Evolutionary conservation across 2,329 filamentous ascomycete species (phyloP), one percentile per base, ranked within the genome.

Genomic region (Parastagonospora nodorum): DNA sequence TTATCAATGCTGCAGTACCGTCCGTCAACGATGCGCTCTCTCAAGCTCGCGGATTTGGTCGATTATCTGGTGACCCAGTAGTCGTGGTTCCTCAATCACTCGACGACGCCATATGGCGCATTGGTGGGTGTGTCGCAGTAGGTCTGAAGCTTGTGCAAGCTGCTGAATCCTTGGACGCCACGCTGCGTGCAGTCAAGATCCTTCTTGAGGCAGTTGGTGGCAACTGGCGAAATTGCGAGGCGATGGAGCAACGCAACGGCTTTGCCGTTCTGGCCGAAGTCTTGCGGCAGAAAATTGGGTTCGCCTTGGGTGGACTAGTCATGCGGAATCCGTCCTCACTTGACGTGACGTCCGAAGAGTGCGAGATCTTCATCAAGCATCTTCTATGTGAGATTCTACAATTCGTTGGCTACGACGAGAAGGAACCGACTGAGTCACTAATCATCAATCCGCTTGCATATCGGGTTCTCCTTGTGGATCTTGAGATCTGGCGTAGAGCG

Each of bases 191-290:
- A 1, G 86, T 95, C 2, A 86, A 95, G 64, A 88, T 95, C 64
- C 80, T 96, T 24, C 92, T 97, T 55, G 85, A 89, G 58, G 90
- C 90, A 53, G 89, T 97, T 42, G 88, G 89, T 59, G 88, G 89
- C 57, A 97, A 89, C 69, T 99, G 95, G 94, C 85, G 94, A 57
- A 97, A 97, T 60, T 97, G 94, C 61, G 95, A 99, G 71, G 92
- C 94, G 24, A 97, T 99, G 89, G 94, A 99, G 73, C 87, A 90
- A 64, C 92, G 96, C 52, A 94, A 95, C 61, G 95, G 93, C 0
- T 99, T 97, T 69, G 88, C 90, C 24, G 89, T 97, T 31, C 77
- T 99, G 43, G 89, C 89, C 35, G 86, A 92, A 73, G 81, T 97
- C 14, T 76, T 99, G 19, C 87, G 91, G 47, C 89, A 90, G 47